Percentiles rank a stretch among this genome's conserved stretches.
Conservation (phyloP, 495 filamentous ascomycete species). For the Halenospora varia region DNA sequence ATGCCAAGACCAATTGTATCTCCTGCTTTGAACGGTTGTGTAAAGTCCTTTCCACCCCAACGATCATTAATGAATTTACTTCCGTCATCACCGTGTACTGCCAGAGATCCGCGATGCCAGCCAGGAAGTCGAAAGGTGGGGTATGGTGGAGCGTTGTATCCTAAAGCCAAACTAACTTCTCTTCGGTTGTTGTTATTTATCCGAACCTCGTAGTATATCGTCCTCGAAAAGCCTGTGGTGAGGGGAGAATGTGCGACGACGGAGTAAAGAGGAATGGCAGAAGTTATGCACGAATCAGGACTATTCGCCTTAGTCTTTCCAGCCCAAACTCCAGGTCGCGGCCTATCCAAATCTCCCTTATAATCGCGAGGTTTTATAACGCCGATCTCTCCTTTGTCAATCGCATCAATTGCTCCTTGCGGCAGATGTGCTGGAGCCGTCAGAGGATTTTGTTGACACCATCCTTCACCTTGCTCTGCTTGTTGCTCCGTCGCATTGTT, state of each 20-base stretch:
- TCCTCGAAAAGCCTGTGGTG: slow-evolving; percentile 45
- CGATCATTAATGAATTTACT: slow-evolving; percentile 82
- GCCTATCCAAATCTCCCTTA: slow-evolving; percentile 28
- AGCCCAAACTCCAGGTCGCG: slow-evolving; percentile 41
- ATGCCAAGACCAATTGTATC: slow-evolving; percentile 60
- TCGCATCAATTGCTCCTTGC: slow-evolving; percentile 28
- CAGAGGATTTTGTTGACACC: slow-evolving; percentile 63
- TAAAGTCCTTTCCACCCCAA: slow-evolving; percentile 76
- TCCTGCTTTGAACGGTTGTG: slow-evolving; percentile 39
- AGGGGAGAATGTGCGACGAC: slow-evolving; percentile 64
- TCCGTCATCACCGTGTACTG: slow-evolving; percentile 88
- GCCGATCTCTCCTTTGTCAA: slow-evolving; percentile 20
- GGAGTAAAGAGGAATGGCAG: slow-evolving; percentile 72
- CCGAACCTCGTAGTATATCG: slow-evolving; percentile 77
- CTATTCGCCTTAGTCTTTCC: slow-evolving; percentile 28
- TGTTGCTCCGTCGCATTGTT: slow-evolving; percentile 70
- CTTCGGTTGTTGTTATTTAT: slow-evolving; percentile 39
- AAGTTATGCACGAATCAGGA: slow-evolving; percentile 54
- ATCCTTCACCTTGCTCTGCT: slow-evolving; percentile 68
- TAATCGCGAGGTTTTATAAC: slow-evolving; percentile 24
- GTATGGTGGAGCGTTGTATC: slow-evolving; percentile 78
- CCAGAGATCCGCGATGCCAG: slow-evolving; percentile 85
- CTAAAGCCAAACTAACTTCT: slow-evolving; percentile 67
- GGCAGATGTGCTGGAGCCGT: slow-evolving; percentile 48
- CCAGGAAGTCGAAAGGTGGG: slow-evolving; percentile 84